Evolutionary conservation across 1,284 basidiomycete genomes (phyloP).

Genomic region (Takashimella koratensis): DNA sequence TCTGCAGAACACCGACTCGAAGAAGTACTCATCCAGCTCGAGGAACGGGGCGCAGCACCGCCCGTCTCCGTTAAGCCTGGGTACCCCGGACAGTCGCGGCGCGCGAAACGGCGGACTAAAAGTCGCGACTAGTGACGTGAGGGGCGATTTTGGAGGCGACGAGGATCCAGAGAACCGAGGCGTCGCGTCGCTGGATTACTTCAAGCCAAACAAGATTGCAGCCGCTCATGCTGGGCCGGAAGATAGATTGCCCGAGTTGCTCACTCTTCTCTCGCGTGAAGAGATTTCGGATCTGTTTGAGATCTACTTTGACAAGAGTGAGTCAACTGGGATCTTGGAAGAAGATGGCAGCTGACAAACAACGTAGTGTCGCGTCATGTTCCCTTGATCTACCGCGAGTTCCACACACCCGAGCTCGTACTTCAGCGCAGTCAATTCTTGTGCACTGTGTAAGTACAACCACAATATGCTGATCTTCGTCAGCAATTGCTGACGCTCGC

Average conservation of each 20-base stretch:
- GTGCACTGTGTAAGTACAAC: constrained; percentile 72
- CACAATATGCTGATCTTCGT: no score
- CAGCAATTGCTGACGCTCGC: constrained; percentile 7
- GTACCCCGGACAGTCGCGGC: constrained; percentile 7
- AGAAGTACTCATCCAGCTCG: constrained; percentile 19
- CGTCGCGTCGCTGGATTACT: constrained; percentile 87
- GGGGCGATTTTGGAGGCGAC: constrained; percentile 23
- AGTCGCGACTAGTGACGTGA: constrained; percentile 38
- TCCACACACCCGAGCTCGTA: constrained; percentile 87
- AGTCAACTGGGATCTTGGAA: constrained; percentile 4
- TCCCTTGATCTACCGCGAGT: constrained; percentile 68
- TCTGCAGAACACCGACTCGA: constrained; percentile 66
- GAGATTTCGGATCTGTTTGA: constrained; percentile 87
- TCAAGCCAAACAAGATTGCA: constrained; percentile 69
- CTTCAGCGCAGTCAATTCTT: constrained; percentile 89
- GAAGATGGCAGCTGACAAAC: constrained; percentile 4
- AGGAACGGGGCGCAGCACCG: constrained; percentile 22
- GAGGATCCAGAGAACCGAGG: constrained; percentile 25
- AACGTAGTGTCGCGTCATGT: constrained; percentile 41
- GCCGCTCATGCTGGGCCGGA: constrained; percentile 1
- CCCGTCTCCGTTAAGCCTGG: constrained; percentile 32
- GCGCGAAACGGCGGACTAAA: constrained; percentile 15
- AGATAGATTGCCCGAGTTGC: constrained; percentile 65
- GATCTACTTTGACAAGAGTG: constrained; percentile 62
- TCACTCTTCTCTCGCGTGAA: constrained; percentile 74